These are phyloP conservation scores for Globisporangium iwayamae DNA, from an alignment of 352 stramenopile species.

Conservation along the genomic window DNA sequence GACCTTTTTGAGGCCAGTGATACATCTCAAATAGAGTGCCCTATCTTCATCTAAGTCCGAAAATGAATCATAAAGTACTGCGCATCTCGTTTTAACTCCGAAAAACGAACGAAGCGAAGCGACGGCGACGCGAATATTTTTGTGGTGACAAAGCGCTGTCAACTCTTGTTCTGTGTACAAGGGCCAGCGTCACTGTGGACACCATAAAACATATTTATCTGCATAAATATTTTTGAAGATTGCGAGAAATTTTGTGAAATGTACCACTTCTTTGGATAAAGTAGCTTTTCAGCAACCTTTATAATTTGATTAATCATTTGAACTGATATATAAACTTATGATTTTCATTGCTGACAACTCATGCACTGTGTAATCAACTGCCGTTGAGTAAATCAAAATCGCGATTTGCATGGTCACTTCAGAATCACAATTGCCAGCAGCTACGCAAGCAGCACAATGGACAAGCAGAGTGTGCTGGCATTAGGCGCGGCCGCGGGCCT, in stretches of 20 bases:
- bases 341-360: no score
- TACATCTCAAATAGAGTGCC: not conserved
- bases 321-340: no score
- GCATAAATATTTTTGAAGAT: no score
- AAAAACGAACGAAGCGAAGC: not conserved
- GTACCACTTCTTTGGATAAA: no score
- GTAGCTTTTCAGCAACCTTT: no score
- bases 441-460: constrained; percentile 23
- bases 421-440: constrained; percentile 10
- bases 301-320: no score
- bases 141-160: constrained; percentile 1
- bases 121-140: constrained; percentile 8
- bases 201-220: no score
- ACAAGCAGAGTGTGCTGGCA: constrained; percentile 65
- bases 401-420: not conserved
- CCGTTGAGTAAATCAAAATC: not conserved
- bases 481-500: constrained; percentile 60
- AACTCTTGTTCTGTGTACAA: not conserved
- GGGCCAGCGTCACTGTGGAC: no score
- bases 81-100: not conserved
- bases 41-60: not conserved
- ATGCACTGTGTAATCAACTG: not conserved
- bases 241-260: no score
- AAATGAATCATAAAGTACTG: not conserved
- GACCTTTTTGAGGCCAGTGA: not conserved